Conservation (phyloP, 768 basidiomycete genomes). For the Lentinus brumalis region DNA sequence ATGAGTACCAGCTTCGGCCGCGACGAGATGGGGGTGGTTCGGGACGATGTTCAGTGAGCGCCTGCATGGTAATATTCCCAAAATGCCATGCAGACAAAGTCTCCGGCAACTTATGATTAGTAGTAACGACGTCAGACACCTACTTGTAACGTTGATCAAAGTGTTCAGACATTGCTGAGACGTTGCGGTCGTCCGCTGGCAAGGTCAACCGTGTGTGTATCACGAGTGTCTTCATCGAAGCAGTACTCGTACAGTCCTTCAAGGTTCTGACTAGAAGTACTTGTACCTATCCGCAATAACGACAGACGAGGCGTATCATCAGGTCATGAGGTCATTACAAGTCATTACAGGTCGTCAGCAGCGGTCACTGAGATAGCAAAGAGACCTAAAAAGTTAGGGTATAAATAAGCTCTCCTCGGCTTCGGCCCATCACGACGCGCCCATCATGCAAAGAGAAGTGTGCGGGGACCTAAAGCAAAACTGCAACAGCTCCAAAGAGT, state of each 20-base stretch:
- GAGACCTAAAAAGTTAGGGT: slow-evolving; percentile 11
- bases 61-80: not conserved
- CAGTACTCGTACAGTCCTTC: not conserved
- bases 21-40: slow-evolving; percentile 13
- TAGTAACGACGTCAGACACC: too few species aligned
- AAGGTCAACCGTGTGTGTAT: too few species aligned
- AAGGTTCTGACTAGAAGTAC: too few species aligned
- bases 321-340: slow-evolving; percentile 1
- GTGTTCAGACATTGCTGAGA: too few species aligned
- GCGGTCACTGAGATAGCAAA: not conserved
- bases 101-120: too few species aligned
- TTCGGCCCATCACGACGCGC: not conserved
- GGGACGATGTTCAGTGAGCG: not conserved
- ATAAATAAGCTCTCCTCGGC: slow-evolving; percentile 14
- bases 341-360: slow-evolving; percentile 20
- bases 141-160: too few species aligned
- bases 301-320: not conserved
- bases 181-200: too few species aligned
- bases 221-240: not conserved
- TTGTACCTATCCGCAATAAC: too few species aligned
- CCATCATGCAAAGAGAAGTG: not conserved
- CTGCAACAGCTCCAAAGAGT: not conserved
- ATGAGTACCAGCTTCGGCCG: not conserved
- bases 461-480: not conserved
- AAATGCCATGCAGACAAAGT: too few species aligned